Percentiles rank a stretch among this genome's conserved stretches.
These are phyloP conservation scores for Trypanosoma boissoni DNA, from an alignment of 208 protist genomes.

Conservation along the genomic window DNA sequence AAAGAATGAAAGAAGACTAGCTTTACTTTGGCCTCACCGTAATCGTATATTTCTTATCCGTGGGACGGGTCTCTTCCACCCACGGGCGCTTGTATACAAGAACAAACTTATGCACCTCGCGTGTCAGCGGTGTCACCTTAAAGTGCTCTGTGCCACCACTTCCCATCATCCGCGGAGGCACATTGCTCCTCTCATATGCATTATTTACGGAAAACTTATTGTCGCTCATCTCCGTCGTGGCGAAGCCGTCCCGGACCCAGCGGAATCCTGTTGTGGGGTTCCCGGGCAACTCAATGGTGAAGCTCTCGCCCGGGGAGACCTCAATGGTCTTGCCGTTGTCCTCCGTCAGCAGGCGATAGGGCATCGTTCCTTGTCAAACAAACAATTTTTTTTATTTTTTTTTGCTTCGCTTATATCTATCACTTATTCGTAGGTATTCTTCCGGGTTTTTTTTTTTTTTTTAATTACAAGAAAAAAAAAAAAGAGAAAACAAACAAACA, in stretches of 20 bases:
- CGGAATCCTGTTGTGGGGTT: conserved; percentile 76
- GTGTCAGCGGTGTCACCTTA: conserved; percentile 28
- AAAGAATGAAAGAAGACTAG: no score
- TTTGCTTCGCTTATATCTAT: background rate
- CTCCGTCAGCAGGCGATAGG: conserved; percentile 6
- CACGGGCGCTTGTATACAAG: conserved; percentile 50
- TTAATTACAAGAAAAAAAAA: background rate
- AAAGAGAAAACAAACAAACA: background rate
- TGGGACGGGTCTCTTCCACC: conserved; percentile 22
- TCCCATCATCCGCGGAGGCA: conserved; percentile 29
- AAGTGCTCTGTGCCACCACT: conserved; percentile 38
- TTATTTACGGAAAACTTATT: conserved; percentile 16
- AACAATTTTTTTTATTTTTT: background rate
- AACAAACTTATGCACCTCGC: conserved; percentile 33
- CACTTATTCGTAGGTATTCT: no score
- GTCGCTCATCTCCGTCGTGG: conserved; percentile 22
- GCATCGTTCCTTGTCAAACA: conserved; percentile 6
- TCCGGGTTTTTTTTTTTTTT: background rate
- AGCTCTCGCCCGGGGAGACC: conserved; percentile 17
- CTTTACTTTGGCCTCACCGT: conserved; percentile 26
- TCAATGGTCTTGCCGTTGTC: conserved; percentile 30
- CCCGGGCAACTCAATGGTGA: conserved; percentile 37
- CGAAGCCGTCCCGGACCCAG: conserved; percentile 42
- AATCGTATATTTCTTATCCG: conserved; percentile 37
- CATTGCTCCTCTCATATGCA: background rate